Base-by-base conservation (phyloP, 2,329 filamentous ascomycete species). In the Bisporella sp. region DNA sequence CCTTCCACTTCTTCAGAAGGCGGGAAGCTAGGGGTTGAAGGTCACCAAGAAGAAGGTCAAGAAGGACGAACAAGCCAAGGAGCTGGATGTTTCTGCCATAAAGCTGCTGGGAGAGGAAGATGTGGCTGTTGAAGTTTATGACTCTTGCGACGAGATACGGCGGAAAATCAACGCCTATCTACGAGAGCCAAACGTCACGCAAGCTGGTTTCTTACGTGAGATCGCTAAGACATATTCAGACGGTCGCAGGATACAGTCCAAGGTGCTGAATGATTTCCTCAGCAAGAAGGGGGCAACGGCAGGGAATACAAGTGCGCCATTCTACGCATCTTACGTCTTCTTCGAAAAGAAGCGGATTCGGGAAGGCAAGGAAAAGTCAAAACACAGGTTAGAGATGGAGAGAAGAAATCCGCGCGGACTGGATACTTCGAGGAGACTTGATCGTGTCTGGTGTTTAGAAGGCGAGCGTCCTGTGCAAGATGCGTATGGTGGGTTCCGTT, bases 261-360 rank as follows among this genome's bases (percentile, higher is more conserved):
- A 68, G 45, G 69, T 74, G 50, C 67, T 81, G 13, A 68, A 67
- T 32, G 66, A 69, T 39, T 82, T 82, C 57, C 68, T 78, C 46
- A 60, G 59, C 5, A 75, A 76, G 57, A 75, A 72, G 49, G 78
- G 77, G 0, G 51, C 70, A 0, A 66, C 64, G 7, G 66, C 68
- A 2, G 78, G 79, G 4, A 76, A 76, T 48, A 74, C 70, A 3
- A 74, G 67, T 47, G 56, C 57, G 6, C 66, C 75, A 1, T 82
- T 73, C 58, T 81, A 82, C 56, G 72, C 71, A 3, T 70, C 68
- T 0, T 82, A 82, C 58, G 71, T 79, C 21, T 80, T 74, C 61
- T 82, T 82, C 57, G 78, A 83, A 66, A 82, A 82, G 67, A 54
- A 75, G 56, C 66, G 78, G 12, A 64, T 82, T 48, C 70, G 70